Evolutionary conservation across 1,284 basidiomycete genomes (phyloP), one percentile per base, ranked within the genome.

Genomic region (Sporisorium graminicola): DNA sequence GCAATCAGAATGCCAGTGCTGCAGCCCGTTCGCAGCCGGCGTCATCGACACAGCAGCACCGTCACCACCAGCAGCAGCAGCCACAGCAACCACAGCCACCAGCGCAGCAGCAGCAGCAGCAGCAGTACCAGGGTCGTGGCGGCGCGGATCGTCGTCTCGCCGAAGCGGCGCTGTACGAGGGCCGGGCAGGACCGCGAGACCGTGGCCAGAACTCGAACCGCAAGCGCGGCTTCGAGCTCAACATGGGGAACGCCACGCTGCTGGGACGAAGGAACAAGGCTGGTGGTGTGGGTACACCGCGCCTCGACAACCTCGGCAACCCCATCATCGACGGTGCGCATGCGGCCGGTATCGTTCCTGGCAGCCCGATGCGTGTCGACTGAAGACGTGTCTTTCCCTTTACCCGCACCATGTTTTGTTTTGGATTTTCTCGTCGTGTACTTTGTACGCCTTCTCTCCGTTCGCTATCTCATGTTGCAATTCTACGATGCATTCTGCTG

Each of bases 121-220:
- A 81, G 54, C 78, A 82, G 50, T 83, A 83, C 43, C 81, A 80
- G 57, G 81, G 81, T 16, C 73, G 80, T 6, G 81, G 81, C 16
- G 81, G 81, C 2, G 81, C 81, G 13, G 81, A 82, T 49, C 70
- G 79, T 13, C 75, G 77, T 26, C 58, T 81, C 12, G 65, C 87
- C 57, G 86, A 88, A 79, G 86, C 87, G 16, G 78, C 76, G 24
- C 57, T 82, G 55, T 82, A 82, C 68, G 81, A 82, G 1, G 81
- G 81, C 20, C 69, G 81, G 14, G 81, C 81, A 18, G 81, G 81
- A 14, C 79, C 73, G 10, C 56, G 80, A 12, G 81, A 82, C 50
- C 78, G 81, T 10, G 81, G 81, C 18, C 61, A 56, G 46, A 64
- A 65, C 44, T 62, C 73, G 31, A 63, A 62, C 33, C 64, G 72